These are phyloP conservation scores for Lippia alba DNA, from an alignment of 305 asterid species.

Conservation along the genomic window DNA sequence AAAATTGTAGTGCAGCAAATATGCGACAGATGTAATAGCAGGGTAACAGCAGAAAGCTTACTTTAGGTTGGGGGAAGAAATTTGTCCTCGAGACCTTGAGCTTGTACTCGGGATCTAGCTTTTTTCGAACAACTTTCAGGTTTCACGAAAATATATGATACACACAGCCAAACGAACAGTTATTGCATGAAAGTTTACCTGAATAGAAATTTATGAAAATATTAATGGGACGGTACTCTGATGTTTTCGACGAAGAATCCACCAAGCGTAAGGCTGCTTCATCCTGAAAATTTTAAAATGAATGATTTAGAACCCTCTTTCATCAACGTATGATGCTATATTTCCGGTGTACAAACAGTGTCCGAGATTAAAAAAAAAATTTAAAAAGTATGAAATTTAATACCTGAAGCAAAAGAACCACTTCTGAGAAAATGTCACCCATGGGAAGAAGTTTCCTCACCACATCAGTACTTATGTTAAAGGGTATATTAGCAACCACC, in stretches of 20 bases:
- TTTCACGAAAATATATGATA: not conserved
- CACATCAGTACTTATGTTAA: conserved; percentile 89
- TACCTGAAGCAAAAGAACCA: conserved; percentile 89
- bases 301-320: not conserved
- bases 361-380: not conserved
- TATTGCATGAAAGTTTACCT: conserved; percentile 44
- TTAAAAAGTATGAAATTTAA: conserved; percentile 17
- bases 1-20: not conserved
- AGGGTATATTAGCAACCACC: conserved; percentile 97
- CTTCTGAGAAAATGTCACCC: conserved; percentile 94
- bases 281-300: conserved; percentile 54
- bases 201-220: conserved; percentile 89
- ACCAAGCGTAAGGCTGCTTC: conserved; percentile 94
- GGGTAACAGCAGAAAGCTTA: conserved; percentile 37
- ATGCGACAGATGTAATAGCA: not conserved
- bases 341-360: not conserved
- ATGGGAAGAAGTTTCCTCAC: conserved; percentile 94
- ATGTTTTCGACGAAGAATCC: conserved; percentile 67
- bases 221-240: conserved; percentile 87
- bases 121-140: conserved; percentile 26
- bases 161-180: not conserved
- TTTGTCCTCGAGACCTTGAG: conserved; percentile 75
- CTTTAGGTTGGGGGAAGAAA: conserved; percentile 95
- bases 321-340: conserved; percentile 4
- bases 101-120: conserved; percentile 78